Evolutionary conservation across 441 rosid genomes (phyloP).

Genomic region (Adansonia rubrostipa): DNA sequence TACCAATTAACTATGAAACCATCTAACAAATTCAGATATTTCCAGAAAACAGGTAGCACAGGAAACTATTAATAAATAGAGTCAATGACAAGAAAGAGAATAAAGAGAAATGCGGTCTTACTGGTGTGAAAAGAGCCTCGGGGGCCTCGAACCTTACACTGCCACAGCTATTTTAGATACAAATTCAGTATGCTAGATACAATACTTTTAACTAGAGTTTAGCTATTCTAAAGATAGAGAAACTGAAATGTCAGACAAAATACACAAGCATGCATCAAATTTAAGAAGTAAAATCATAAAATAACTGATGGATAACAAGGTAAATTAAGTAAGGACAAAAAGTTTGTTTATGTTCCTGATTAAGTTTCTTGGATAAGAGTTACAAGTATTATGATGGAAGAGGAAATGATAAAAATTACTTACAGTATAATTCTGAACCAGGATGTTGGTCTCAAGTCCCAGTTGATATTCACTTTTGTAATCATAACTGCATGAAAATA

Average conservation of each 20-base stretch:
- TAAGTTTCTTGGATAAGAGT: not conserved
- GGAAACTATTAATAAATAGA: not conserved
- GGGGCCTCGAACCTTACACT: conserved; percentile 96
- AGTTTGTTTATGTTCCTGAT: not conserved
- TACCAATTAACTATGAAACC: not conserved
- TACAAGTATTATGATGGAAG: not conserved
- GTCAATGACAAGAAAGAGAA: not conserved
- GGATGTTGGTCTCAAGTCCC: conserved; percentile 96
- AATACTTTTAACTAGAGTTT: conserved; percentile 6
- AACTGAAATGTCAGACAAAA: conserved; percentile 5
- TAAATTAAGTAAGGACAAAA: not conserved
- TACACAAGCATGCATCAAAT: not conserved
- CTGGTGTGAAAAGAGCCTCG: conserved; percentile 64
- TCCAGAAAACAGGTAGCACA: not conserved
- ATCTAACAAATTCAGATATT: conserved; percentile 13
- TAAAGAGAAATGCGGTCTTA: conserved; percentile 27
- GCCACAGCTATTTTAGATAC: conserved; percentile 66
- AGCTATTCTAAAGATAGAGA: conserved; percentile 13
- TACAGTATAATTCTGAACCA: conserved; percentile 90
- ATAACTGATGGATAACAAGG: not conserved
- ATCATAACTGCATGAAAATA: conserved; percentile 69
- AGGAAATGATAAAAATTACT: conserved; percentile 23
- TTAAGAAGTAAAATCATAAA: not conserved
- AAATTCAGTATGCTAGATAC: not conserved
- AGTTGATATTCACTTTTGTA: conserved; percentile 92